Evolutionary conservation across 805 yeast genomes (phyloP).

Genomic region (Starmerella apicola): DNA sequence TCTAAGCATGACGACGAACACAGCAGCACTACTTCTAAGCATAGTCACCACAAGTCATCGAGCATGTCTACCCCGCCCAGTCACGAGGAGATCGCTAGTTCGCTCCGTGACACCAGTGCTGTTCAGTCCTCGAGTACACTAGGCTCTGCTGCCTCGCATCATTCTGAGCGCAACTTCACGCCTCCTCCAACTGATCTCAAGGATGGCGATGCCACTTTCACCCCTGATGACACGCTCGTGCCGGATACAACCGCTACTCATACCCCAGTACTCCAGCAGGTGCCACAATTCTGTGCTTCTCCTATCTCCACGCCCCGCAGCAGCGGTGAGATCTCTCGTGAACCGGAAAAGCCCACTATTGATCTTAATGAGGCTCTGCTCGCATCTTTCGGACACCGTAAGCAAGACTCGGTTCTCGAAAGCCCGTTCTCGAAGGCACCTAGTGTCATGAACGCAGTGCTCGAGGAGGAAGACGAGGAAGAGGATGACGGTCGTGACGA

Average conservation of each 20-base stretch:
- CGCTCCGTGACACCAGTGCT: no score
- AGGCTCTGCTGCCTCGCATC: neutral
- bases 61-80: neutral
- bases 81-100: no score
- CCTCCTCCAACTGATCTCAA: no score
- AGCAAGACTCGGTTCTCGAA: conserved; percentile 14
- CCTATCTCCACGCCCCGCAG: neutral
- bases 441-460: conserved; percentile 19
- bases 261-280: neutral
- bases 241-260: neutral
- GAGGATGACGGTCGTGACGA: conserved; percentile 4
- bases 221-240: conserved; percentile 4
- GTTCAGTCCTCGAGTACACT: no score
- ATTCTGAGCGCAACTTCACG: no score
- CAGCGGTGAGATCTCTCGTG: neutral
- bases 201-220: neutral
- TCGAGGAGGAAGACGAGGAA: conserved; percentile 21
- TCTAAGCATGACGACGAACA: neutral
- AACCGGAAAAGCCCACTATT: conserved; percentile 15
- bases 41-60: neutral
- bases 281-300: neutral
- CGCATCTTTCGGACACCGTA: conserved; percentile 16
- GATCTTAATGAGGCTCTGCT: conserved; percentile 22
- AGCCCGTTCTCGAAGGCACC: conserved; percentile 19
- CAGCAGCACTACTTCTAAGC: neutral